Conservation (phyloP, 768 basidiomycete genomes). For the Boletus pseudo-olivaceus region DNA sequence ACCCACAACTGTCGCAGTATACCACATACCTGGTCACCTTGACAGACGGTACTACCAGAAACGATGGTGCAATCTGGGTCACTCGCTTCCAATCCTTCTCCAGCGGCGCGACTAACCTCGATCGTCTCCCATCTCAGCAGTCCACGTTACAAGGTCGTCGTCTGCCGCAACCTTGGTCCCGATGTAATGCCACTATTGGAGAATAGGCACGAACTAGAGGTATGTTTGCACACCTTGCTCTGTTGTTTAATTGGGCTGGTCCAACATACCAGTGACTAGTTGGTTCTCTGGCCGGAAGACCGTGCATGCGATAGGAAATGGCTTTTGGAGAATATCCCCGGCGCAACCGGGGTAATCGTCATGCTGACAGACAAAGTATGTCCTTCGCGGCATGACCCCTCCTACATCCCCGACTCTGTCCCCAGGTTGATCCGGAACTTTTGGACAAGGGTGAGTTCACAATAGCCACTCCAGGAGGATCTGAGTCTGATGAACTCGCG, state of each 20-base stretch:
- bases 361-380: constrained; percentile 71
- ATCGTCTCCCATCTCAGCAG: constrained; percentile 22
- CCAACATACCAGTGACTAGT: constrained; percentile 27
- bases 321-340: constrained; percentile 70
- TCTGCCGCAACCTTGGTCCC: constrained; percentile 58
- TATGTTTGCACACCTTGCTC: constrained; percentile 22
- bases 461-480: not conserved
- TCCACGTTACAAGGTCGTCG: constrained; percentile 43
- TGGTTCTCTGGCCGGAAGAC: constrained; percentile 54
- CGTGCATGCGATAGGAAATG: constrained; percentile 57
- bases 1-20: not conserved
- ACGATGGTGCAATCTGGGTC: constrained; percentile 29
- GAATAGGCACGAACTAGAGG: constrained; percentile 52
- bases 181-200: constrained; percentile 58
- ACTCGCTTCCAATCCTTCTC: constrained; percentile 9
- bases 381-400: not conserved
- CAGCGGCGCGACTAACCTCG: constrained; percentile 25
- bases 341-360: constrained; percentile 58
- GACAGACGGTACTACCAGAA: not conserved
- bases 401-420: not conserved
- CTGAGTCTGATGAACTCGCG: not conserved
- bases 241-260: not conserved
- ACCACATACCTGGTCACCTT: not conserved
- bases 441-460: constrained; percentile 33
- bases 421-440: constrained; percentile 70